Evolutionary conservation across 352 stramenopile genomes (phyloP).

Genomic region (Globisporangium cystogenes): DNA sequence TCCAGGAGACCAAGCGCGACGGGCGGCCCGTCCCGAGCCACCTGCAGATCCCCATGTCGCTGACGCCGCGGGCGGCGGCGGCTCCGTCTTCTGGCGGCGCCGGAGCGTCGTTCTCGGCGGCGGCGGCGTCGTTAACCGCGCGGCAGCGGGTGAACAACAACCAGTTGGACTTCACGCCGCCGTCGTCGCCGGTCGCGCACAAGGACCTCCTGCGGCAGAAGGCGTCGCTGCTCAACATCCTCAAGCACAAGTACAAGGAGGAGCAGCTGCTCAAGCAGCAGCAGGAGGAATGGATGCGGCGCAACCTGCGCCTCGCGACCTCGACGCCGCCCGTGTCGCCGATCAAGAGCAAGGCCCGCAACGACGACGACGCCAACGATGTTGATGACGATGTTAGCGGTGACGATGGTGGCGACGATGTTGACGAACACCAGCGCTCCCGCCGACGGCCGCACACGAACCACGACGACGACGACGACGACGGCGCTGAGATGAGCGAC

Average conservation of each 20-base stretch:
- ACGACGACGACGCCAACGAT: not conserved
- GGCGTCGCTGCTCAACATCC: constrained; percentile 49
- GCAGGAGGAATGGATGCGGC: constrained; percentile 70
- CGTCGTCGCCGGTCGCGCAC: constrained; percentile 57
- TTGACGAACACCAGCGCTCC: too few relatives aligned
- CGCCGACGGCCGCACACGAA: too few relatives aligned
- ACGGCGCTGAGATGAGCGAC: constrained; percentile 12
- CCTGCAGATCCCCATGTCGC: constrained; percentile 10
- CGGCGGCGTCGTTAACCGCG: too few relatives aligned
- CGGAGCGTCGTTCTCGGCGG: not conserved
- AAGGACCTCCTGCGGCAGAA: constrained; percentile 57
- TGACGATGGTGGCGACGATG: too few relatives aligned
- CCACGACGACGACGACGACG: constrained; percentile 7
- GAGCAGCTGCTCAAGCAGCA: constrained; percentile 66
- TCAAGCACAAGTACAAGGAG: constrained; percentile 56
- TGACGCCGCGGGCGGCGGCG: not conserved
- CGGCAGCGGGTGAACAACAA: constrained; percentile 3
- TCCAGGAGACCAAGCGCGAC: not conserved
- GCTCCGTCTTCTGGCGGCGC: not conserved
- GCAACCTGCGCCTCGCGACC: constrained; percentile 21
- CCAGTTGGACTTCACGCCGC: constrained; percentile 38
- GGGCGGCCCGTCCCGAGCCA: not conserved
- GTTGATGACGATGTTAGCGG: constrained; percentile 15
- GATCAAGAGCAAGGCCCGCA: constrained; percentile 11
- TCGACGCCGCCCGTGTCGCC: constrained; percentile 23